These are phyloP conservation scores for Annona cherimola DNA, from an alignment of 164 flowering plant genomes.

Conservation along the genomic window DNA sequence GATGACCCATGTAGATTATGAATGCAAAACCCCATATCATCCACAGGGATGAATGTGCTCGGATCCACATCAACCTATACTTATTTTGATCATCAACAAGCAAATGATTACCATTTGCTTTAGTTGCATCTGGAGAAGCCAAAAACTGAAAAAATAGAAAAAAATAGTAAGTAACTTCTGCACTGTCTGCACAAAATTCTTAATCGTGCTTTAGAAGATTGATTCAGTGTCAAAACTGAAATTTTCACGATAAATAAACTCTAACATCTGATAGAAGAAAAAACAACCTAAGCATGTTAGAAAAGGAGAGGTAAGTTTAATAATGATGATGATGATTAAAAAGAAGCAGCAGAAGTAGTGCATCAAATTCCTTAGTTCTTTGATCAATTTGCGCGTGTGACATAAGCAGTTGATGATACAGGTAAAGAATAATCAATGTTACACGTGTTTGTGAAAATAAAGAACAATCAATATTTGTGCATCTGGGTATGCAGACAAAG, in stretches of 20 bases:
- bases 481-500: too few species aligned
- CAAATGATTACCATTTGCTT: constrained; percentile 54
- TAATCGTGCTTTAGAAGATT: background rate
- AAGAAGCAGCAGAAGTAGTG: background rate
- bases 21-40: constrained; percentile 89
- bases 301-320: background rate
- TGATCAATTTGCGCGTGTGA: too few species aligned
- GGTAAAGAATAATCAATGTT: too few species aligned
- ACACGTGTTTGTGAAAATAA: too few species aligned
- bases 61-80: constrained; percentile 75
- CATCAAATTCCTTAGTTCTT: background rate
- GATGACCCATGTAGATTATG: constrained; percentile 89
- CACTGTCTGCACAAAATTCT: background rate
- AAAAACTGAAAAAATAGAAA: constrained; percentile 19
- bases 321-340: too few species aligned
- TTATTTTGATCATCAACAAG: constrained; percentile 81
- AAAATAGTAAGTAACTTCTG: too few species aligned
- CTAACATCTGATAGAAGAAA: background rate
- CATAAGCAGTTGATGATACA: too few species aligned
- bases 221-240: too few species aligned
- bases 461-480: too few species aligned
- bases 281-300: background rate
- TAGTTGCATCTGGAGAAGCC: constrained; percentile 48
- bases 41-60: constrained; percentile 75
- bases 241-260: background rate